Percentiles rank a stretch among this genome's conserved stretches.
Conservation (phyloP, 2,329 filamentous ascomycete genomes). For the Penicillium expansum region DNA sequence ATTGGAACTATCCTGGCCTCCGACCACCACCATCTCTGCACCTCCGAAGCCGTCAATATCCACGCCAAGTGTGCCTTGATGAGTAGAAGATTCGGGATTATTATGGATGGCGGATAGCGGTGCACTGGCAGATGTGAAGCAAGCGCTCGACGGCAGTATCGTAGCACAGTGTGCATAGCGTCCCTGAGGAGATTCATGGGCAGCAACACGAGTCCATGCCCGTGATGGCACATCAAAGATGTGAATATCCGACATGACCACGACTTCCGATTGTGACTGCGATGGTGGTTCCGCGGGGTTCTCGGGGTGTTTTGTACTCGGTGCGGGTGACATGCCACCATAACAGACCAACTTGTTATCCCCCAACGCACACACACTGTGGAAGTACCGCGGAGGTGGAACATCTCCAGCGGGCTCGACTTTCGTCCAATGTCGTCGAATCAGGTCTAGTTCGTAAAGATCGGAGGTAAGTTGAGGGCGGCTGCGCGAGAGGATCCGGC, state of each 20-base stretch:
- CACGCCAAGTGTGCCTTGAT: constrained; percentile 83
- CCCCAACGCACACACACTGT: constrained; percentile 89
- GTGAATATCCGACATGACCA: constrained; percentile 97
- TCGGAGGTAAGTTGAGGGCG: constrained; percentile 83
- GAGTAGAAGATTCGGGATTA: constrained; percentile 78
- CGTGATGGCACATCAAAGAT: constrained; percentile 83
- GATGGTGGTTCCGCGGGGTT: constrained; percentile 51
- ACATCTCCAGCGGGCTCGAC: constrained; percentile 79
- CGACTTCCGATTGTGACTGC: constrained; percentile 78
- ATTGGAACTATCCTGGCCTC: constrained; percentile 94
- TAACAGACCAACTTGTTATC: constrained; percentile 98
- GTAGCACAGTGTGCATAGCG: constrained; percentile 96
- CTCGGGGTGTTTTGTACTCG: constrained; percentile 48
- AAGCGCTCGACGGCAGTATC: constrained; percentile 81
- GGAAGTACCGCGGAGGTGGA: constrained; percentile 90
- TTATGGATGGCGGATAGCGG: constrained; percentile 85
- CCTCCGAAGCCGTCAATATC: constrained; percentile 87
- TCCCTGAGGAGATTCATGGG: constrained; percentile 81
- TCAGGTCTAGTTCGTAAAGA: constrained; percentile 88
- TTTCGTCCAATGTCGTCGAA: constrained; percentile 89
- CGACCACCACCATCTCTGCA: constrained; percentile 95
- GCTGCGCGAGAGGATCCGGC: constrained; percentile 78
- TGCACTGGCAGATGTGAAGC: constrained; percentile 79
- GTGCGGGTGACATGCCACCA: constrained; percentile 89
- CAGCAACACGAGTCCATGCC: constrained; percentile 80